Conservation (phyloP, 2,329 filamentous ascomycete species). For the Pseudogymnoascus sp. region DNA sequence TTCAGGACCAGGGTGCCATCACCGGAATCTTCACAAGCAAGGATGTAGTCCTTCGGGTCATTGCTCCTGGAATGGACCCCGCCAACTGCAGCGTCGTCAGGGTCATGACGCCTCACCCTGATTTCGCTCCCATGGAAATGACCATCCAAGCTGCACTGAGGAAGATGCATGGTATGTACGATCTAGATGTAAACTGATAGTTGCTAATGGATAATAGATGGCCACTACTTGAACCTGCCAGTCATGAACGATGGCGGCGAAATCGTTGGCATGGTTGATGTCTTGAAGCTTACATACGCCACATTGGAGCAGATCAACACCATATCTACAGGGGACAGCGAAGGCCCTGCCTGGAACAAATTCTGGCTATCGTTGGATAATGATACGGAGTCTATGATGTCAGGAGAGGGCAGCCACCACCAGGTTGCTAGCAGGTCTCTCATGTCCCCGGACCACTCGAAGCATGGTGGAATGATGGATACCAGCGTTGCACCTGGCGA, state of each 20-base stretch:
- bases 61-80: constrained; percentile 91
- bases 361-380: constrained; percentile 97
- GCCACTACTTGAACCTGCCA: constrained; percentile 93
- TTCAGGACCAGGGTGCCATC: constrained; percentile 93
- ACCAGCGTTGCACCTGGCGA: constrained; percentile 89
- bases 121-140: constrained; percentile 98
- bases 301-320: constrained; percentile 97
- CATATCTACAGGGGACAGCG: constrained; percentile 79
- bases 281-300: constrained; percentile 95
- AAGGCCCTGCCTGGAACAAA: constrained; percentile 98
- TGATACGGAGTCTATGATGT: constrained; percentile 93
- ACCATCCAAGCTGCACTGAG: constrained; percentile 94
- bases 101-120: constrained; percentile 97
- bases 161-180: constrained; percentile 91
- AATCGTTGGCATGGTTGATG: constrained; percentile 99
- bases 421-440: constrained; percentile 61
- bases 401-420: constrained; percentile 76
- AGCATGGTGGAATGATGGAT: constrained; percentile 55
- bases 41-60: constrained; percentile 95
- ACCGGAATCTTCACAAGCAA: constrained; percentile 99
- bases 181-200: constrained; percentile 12
- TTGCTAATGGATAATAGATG: constrained; percentile 51
- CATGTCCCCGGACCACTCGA: constrained; percentile 69
- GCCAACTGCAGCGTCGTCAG: constrained; percentile 93
- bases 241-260: constrained; percentile 97